phyloP scores from a whole-genome alignment of 352 stramenopile species.

The Phytophthora hybrid region DNA sequence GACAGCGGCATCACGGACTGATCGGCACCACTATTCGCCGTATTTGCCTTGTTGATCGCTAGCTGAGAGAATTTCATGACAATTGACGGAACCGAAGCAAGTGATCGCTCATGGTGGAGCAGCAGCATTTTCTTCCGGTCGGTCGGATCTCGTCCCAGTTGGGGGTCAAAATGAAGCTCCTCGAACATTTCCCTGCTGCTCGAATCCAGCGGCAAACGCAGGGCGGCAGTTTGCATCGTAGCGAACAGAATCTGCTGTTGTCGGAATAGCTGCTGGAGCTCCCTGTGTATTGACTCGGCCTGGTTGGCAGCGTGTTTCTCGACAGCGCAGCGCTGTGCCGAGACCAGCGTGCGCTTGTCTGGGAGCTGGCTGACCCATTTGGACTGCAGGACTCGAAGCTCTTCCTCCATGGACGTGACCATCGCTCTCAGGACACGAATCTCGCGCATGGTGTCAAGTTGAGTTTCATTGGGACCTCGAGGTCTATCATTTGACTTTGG shows the following conservation, averaged over 20 bases:
- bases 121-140: conserved; percentile 30
- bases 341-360: conserved; percentile 16
- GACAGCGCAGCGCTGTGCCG: conserved; percentile 48
- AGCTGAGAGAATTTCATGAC: conserved; percentile 32
- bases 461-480: conserved; percentile 17
- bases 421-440: conserved; percentile 36
- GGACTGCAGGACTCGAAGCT: conserved; percentile 23
- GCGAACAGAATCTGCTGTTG: conserved; percentile 63
- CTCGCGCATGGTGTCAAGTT: conserved; percentile 31
- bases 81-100: conserved; percentile 25
- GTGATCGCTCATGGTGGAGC: conserved; percentile 27
- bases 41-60: not conserved
- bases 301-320: conserved; percentile 42
- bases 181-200: conserved; percentile 31
- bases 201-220: conserved; percentile 37
- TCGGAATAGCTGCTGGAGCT: conserved; percentile 49
- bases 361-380: conserved; percentile 35
- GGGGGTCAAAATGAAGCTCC: conserved; percentile 31
- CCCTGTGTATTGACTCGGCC: conserved; percentile 27
- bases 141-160: conserved; percentile 14
- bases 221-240: conserved; percentile 45
- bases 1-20: conserved; percentile 35
- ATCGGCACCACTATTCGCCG: not conserved
- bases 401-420: conserved; percentile 37
- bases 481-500: conserved; percentile 9